Conservation (phyloP, 345 rosid species). For the Aquilaria yunnanensis region DNA sequence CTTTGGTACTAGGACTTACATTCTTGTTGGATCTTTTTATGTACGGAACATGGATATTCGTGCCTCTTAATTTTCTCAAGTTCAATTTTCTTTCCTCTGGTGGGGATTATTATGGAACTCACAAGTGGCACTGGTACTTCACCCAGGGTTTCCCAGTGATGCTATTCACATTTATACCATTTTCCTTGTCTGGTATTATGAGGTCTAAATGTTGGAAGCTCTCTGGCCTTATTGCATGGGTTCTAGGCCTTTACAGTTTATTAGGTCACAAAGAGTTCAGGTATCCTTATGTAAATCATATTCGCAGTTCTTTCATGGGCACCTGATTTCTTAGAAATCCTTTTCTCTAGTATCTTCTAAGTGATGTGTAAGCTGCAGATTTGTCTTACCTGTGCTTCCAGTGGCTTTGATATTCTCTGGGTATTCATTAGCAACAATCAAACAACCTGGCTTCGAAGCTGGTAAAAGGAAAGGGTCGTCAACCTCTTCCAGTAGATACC, state of each 20-base stretch:
- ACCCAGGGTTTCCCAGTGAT: constrained; percentile 84
- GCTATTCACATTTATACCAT: constrained; percentile 82
- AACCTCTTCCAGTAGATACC: constrained; percentile 26
- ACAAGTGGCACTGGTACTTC: constrained; percentile 98
- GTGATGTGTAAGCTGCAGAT: constrained; percentile 47
- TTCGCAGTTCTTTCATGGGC: constrained; percentile 5
- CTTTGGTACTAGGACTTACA: constrained; percentile 54
- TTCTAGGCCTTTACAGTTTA: constrained; percentile 59
- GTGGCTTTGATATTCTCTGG: constrained; percentile 85
- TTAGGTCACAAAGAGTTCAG: constrained; percentile 97
- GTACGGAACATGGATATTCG: constrained; percentile 85
- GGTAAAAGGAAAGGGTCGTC: constrained; percentile 32
- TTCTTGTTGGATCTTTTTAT: constrained; percentile 63
- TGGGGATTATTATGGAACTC: constrained; percentile 95
- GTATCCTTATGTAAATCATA: constrained; percentile 20
- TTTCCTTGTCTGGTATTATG: constrained; percentile 50
- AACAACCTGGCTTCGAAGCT: constrained; percentile 22
- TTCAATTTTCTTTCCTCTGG: constrained; percentile 97
- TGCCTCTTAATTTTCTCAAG: constrained; percentile 80
- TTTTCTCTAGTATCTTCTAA: constrained; percentile 19
- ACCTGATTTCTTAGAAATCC: not conserved
- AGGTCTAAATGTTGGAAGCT: constrained; percentile 60
- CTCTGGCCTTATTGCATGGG: constrained; percentile 80
- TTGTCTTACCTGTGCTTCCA: constrained; percentile 94
- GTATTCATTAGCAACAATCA: constrained; percentile 55